Evolutionary conservation across 75 land plant genomes (phyloP).

Genomic region (Isoetes taiwanensis): DNA sequence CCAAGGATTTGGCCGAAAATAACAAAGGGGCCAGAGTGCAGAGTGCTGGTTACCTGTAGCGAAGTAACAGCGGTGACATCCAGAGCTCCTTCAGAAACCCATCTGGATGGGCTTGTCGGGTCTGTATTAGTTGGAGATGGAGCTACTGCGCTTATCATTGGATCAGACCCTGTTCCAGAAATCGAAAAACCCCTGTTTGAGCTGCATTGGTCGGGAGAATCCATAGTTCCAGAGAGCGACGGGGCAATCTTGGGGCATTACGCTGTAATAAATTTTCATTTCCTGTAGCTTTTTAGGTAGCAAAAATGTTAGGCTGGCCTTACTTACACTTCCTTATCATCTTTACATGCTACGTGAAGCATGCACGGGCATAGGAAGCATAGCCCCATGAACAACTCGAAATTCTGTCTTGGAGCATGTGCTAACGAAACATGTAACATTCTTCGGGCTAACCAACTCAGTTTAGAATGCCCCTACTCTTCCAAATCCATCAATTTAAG

Average conservation of each 20-base stretch:
- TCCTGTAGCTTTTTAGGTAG: no score
- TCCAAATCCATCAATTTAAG: no score
- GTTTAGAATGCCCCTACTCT: no score
- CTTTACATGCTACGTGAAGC: no score
- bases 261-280: no score
- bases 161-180: constrained; percentile 27
- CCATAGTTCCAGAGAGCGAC: constrained; percentile 35
- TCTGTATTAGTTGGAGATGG: constrained; percentile 45
- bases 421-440: no score
- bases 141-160: constrained; percentile 33
- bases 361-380: no score
- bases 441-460: no score
- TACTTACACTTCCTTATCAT: no score
- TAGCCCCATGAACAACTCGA: no score
- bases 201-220: constrained; percentile 21
- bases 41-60: constrained; percentile 39
- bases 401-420: no score
- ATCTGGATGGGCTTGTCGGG: constrained; percentile 38
- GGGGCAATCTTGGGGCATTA: constrained; percentile 39
- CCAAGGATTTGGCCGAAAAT: constrained; percentile 50
- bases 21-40: constrained; percentile 32
- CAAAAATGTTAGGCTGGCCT: no score
- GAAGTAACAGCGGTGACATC: constrained; percentile 40
- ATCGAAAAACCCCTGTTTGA: constrained; percentile 28
- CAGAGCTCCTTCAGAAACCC: constrained; percentile 36